These are phyloP conservation scores for Mimosa bimucronata DNA, from an alignment of 306 rosid species.

Conservation along the genomic window DNA sequence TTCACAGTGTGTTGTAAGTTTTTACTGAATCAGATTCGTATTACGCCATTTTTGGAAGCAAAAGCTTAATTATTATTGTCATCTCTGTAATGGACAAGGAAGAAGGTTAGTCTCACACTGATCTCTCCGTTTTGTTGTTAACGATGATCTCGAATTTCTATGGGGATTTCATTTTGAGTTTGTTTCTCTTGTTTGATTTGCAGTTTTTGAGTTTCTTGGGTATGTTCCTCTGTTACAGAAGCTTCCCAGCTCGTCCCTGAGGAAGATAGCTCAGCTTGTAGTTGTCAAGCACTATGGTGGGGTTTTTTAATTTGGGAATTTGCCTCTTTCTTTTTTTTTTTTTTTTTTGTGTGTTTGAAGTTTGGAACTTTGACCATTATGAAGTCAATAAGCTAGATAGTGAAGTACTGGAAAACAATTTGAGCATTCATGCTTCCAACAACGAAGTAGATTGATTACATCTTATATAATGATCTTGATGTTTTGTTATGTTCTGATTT, in stretches of 20 bases:
- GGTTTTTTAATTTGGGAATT: neutral
- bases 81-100: conserved; percentile 31
- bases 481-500: conserved; percentile 18
- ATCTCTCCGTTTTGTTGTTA: conserved; percentile 21
- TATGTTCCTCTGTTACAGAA: conserved; percentile 82
- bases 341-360: neutral
- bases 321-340: neutral
- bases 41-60: neutral
- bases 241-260: conserved; percentile 76
- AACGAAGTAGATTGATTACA: neutral
- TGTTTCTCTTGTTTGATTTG: conserved; percentile 32
- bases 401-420: conserved; percentile 16
- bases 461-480: neutral
- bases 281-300: conserved; percentile 65
- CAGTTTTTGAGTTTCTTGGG: conserved; percentile 84
- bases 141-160: conserved; percentile 25
- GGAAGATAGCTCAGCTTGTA: conserved; percentile 64
- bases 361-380: neutral
- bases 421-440: conserved; percentile 2
- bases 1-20: neutral
- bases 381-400: neutral
- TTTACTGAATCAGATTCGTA: neutral
- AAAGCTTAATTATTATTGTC: too few species aligned
- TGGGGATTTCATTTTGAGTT: neutral
- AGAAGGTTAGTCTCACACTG: conserved; percentile 26